phyloP scores from a whole-genome alignment of 2,329 filamentous ascomycete genomes.

The Aspergillus aculeatinus region DNA sequence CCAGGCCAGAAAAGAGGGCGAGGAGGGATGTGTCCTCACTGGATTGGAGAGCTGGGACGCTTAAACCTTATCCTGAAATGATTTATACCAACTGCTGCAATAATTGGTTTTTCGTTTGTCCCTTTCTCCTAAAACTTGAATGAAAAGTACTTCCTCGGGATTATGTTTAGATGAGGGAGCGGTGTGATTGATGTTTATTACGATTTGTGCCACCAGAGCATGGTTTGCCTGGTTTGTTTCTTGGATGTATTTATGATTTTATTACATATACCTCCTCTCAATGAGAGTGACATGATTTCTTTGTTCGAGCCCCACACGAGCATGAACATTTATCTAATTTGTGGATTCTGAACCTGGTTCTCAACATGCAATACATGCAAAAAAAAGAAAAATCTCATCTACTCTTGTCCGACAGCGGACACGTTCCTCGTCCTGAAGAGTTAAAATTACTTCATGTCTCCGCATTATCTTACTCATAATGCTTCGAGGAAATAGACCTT shows the following conservation, averaged over 20 bases:
- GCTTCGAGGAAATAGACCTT: too few relatives aligned
- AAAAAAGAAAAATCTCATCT: too few relatives aligned
- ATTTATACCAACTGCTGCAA: slow-evolving; percentile 5
- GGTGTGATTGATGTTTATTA: not conserved
- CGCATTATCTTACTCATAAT: too few relatives aligned
- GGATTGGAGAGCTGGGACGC: slow-evolving; percentile 55
- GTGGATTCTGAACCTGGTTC: too few relatives aligned
- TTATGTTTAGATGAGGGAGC: not conserved
- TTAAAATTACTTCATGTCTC: too few relatives aligned
- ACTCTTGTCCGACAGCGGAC: too few relatives aligned
- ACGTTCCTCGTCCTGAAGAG: too few relatives aligned
- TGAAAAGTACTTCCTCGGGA: not conserved
- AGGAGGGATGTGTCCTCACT: slow-evolving; percentile 62
- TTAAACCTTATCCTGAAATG: slow-evolving; percentile 8
- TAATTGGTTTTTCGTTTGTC: slow-evolving; percentile 11
- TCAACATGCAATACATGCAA: too few relatives aligned
- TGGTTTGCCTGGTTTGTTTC: not conserved
- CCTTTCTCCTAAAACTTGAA: not conserved
- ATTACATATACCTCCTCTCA: not conserved
- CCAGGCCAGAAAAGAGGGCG: slow-evolving; percentile 53
- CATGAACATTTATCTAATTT: slow-evolving; percentile 3
- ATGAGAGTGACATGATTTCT: not conserved
- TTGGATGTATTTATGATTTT: not conserved
- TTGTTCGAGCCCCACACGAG: not conserved
- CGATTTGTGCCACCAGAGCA: not conserved